These are phyloP conservation scores for Diplodia intermedia DNA, from an alignment of 2,329 filamentous ascomycete genomes.

Conservation along the genomic window DNA sequence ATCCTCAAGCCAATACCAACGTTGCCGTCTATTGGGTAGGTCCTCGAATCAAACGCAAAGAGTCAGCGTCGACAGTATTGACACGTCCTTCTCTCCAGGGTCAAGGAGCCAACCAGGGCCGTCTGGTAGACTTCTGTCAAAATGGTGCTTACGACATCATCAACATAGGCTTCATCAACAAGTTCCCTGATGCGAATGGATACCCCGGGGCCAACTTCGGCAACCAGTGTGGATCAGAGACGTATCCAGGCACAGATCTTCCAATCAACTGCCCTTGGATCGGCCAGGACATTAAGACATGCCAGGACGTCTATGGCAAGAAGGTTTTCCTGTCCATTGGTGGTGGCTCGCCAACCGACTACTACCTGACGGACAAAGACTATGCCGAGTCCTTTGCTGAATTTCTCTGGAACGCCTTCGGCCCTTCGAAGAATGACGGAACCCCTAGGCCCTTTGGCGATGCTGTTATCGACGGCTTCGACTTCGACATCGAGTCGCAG, in stretches of 20 bases:
- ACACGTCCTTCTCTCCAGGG: constrained; percentile 47
- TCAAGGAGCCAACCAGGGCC: constrained; percentile 57
- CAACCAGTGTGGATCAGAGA: constrained; percentile 60
- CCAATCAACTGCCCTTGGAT: constrained; percentile 46
- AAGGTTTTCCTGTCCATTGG: constrained; percentile 76
- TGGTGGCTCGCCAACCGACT: constrained; percentile 57
- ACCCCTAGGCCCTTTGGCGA: constrained; percentile 70
- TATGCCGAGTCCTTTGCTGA: constrained; percentile 54
- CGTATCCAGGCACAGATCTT: constrained; percentile 61
- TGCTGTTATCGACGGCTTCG: constrained; percentile 74
- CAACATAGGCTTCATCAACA: constrained; percentile 67
- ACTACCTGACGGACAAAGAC: constrained; percentile 72
- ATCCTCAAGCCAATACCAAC: constrained; percentile 50
- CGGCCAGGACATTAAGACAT: constrained; percentile 60
- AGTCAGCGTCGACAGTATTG: not conserved
- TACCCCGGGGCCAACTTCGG: constrained; percentile 68
- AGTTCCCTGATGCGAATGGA: constrained; percentile 60
- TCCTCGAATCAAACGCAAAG: not conserved
- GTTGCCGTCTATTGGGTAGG: constrained; percentile 73
- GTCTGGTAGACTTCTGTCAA: constrained; percentile 49
- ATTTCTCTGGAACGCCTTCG: constrained; percentile 74
- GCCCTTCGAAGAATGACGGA: constrained; percentile 57
- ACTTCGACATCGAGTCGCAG: constrained; percentile 74
- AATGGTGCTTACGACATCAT: constrained; percentile 58
- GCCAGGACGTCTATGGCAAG: constrained; percentile 69